phyloP scores from a whole-genome alignment of 2,329 filamentous ascomycete species.

The Talaromyces sp. region DNA sequence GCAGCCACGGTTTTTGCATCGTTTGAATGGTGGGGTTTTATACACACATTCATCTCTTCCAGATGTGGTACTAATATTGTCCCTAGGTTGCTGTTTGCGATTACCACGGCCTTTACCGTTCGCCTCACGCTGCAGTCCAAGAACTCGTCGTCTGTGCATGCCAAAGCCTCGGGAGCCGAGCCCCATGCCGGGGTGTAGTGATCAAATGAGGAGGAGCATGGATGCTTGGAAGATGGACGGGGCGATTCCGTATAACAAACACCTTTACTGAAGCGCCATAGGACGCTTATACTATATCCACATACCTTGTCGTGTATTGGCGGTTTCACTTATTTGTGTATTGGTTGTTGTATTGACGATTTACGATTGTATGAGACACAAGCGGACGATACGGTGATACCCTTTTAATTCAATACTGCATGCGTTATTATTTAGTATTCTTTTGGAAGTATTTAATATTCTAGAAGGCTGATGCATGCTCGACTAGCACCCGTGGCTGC shows the following conservation, averaged over 20 bases:
- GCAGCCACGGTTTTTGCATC: constrained; percentile 46
- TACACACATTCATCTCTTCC: no score
- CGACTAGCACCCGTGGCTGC: not conserved
- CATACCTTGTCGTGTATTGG: not conserved
- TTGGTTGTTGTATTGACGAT: not conserved
- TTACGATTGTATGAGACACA: not conserved
- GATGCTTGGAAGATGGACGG: not conserved
- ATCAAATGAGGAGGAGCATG: not conserved
- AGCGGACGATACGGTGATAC: not conserved
- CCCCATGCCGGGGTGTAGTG: constrained; percentile 4
- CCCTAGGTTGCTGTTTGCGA: constrained; percentile 10
- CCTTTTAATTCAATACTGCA: not conserved
- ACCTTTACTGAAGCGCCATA: not conserved
- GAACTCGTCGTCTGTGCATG: constrained; percentile 1
- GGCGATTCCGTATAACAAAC: not conserved
- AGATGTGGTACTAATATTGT: not conserved
- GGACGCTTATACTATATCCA: not conserved
- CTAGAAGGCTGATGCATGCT: not conserved
- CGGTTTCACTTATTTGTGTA: not conserved
- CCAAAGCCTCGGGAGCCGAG: constrained; percentile 7
- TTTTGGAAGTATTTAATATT: not conserved
- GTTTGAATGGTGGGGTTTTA: constrained; percentile 42
- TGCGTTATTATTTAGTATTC: not conserved
- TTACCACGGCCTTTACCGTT: constrained; percentile 11
- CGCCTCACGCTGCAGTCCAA: constrained; percentile 6